These are phyloP conservation scores for Soucietia sequanensis DNA, from an alignment of 805 yeast species.

Conservation along the genomic window DNA sequence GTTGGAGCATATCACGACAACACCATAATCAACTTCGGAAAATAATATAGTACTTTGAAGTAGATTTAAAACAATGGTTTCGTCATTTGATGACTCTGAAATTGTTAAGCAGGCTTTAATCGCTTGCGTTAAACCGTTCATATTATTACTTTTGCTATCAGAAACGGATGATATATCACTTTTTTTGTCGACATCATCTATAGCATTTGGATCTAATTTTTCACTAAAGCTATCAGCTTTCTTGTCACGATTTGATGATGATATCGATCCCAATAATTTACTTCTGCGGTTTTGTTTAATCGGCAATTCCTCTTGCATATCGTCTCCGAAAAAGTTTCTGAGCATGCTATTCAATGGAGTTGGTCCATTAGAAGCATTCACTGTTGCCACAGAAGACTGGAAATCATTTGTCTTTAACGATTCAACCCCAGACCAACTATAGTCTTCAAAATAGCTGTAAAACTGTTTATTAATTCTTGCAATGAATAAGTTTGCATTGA, in stretches of 20 bases:
- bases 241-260: not conserved
- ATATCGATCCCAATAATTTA: not conserved
- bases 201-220: not conserved
- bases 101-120: conserved; percentile 47
- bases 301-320: not conserved
- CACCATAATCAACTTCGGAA: conserved; percentile 35
- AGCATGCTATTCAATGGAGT: not conserved
- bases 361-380: not conserved
- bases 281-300: too few species aligned
- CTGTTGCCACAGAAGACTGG: too few species aligned
- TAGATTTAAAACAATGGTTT: conserved; percentile 35
- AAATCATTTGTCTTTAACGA: conserved; percentile 3
- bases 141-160: too few species aligned
- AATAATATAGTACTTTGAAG: conserved; percentile 38
- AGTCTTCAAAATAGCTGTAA: conserved; percentile 21
- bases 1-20: conserved; percentile 18
- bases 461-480: conserved; percentile 24
- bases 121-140: conserved; percentile 27
- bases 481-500: conserved; percentile 24
- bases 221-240: not conserved
- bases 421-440: conserved; percentile 33
- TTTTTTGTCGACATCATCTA: not conserved
- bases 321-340: not conserved
- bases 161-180: not conserved
- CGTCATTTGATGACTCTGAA: conserved; percentile 43